Evolutionary conservation across 192 early-diverging fungal genomes (phyloP), one percentile per base, ranked within the genome.

Genomic region (Chytriomyces hyalinus): DNA sequence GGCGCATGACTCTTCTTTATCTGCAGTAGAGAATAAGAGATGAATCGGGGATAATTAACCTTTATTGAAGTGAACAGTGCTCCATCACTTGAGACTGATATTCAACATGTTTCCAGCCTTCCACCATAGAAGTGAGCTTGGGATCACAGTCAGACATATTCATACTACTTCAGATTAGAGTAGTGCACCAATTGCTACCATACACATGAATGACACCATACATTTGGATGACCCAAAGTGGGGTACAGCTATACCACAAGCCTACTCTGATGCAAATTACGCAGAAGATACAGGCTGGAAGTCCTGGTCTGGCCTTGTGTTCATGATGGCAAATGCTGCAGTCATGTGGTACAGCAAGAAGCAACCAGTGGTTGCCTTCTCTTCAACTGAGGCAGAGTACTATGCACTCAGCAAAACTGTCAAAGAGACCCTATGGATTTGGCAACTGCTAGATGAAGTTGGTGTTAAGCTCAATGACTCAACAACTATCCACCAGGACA

Each of bases 341-440:
- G 62, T 79, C 7, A 70, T 45, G 3, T 80, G 76, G 76, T 50
- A 2, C 4, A 47, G 47, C 53, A 67, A 65, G 57, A 63, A 77
- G 64, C 78, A 80, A 6, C 36, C 48, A 15, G 28, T 26, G 46
- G 49, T 79, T 65, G 73, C 78, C 2, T 4, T 59, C 0, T 79
- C 78, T 15, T 77, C 78, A 0, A 78, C 78, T 4, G 61, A 79
- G 45, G 78, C 78, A 57, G 78, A 79, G 49, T 79, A 15, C 15
- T 44, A 48, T 48, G 57, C 59, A 0, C 49, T 77, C 1, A 64
- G n/a, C 44, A 5, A 79, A 65, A 61, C 60, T 17, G 43, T 77
- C n/a, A 76, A 36, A 53, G 76, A 78, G 6, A 3, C 60, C 0
- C n/a, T 67, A 69, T 80, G 78, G 78, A 2, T 79, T 1, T 2